Evolutionary conservation across 2,329 filamentous ascomycete species (phyloP), one percentile per base, ranked within the genome.

Genomic region (Thelonectria discophora): DNA sequence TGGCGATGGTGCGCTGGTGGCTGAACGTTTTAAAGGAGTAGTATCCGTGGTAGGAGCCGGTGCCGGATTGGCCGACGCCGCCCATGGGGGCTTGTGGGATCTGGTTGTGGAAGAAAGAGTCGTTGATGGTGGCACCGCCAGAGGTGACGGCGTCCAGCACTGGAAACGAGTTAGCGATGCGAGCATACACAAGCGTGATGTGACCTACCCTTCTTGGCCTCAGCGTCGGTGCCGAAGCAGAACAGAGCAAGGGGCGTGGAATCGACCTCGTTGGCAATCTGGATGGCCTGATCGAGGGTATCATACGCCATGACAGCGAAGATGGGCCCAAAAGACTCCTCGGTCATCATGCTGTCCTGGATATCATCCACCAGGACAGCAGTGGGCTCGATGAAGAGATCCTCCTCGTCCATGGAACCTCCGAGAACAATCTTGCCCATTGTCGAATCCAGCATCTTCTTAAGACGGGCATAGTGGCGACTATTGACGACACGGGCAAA

Each of bases 241-340:
- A 93, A 97, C 46, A 97, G 81, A 10, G 90, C 88, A 42, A 99
- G 82, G 0, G 95, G 94, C 1, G 94, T 97, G 53, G 88, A 85
- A 76, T 97, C 89, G 50, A 97, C 86, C 56, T 86, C 80, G 76
- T 96, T 94, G 64, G 92, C 92, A 66, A 93, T 87, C 40, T 83
- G 84, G 75, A 98, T 93, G 51, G 94, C 94, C 72, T 96, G 87
- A 67, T 97, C 91, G n/a, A 97, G 82, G 69, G 87, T 84, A 66
- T 92, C 86, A 57, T 93, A 90, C 0, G 93, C 85, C 55, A 97
- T 80, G 65, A 98, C 88, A 65, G 92, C 89, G 68, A 97, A 93
- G 62, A 97, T 84, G n/a, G 95, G 95, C 7, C 94, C 95, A 74
- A 99, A 99, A 45, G 89, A 92, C 80, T 99, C 95, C 65, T 97